phyloP scores from a whole-genome alignment of 148 eudicot species.

The Arctostaphylos glauca region DNA sequence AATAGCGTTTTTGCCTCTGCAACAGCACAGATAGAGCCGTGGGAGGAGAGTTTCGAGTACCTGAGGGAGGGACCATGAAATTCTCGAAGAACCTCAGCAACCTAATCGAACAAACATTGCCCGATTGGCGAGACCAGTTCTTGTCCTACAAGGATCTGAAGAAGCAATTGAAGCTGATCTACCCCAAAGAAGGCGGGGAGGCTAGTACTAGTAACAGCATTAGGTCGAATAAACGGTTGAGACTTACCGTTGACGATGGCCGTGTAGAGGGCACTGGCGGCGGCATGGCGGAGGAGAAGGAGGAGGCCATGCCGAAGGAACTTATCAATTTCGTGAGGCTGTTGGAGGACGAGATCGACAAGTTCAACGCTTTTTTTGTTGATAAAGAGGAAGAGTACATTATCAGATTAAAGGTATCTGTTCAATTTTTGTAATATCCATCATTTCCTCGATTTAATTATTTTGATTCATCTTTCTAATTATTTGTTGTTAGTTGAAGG shows the following conservation, averaged over 20 bases:
- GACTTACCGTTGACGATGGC: conserved; percentile 13
- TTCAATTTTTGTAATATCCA: background rate
- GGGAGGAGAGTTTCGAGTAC: background rate
- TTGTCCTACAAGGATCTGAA: conserved; percentile 86
- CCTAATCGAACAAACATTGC: conserved; percentile 89
- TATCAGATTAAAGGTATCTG: conserved; percentile 60
- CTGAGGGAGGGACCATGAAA: conserved; percentile 40
- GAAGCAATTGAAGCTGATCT: conserved; percentile 68
- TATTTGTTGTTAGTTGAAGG: background rate
- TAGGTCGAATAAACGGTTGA: conserved; percentile 41
- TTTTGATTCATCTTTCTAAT: background rate
- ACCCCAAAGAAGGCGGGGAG: conserved; percentile 25
- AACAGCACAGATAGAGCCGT: background rate
- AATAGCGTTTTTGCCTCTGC: background rate
- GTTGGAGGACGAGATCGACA: conserved; percentile 60
- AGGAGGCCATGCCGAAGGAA: conserved; percentile 34
- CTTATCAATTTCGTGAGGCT: conserved; percentile 47
- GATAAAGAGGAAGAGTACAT: conserved; percentile 70
- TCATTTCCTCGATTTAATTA: background rate
- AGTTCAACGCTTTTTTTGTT: conserved; percentile 59
- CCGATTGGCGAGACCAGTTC: conserved; percentile 98
- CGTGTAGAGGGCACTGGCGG: conserved; percentile 13
- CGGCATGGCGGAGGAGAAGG: background rate
- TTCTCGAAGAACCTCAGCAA: conserved; percentile 85
- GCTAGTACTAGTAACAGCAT: background rate